A percentile compares a stretch with the other conserved stretches of the same genome.
Evolutionary conservation across 1,139 yeast species (phyloP).

Genomic region (Candida pseudocylindracea): DNA sequence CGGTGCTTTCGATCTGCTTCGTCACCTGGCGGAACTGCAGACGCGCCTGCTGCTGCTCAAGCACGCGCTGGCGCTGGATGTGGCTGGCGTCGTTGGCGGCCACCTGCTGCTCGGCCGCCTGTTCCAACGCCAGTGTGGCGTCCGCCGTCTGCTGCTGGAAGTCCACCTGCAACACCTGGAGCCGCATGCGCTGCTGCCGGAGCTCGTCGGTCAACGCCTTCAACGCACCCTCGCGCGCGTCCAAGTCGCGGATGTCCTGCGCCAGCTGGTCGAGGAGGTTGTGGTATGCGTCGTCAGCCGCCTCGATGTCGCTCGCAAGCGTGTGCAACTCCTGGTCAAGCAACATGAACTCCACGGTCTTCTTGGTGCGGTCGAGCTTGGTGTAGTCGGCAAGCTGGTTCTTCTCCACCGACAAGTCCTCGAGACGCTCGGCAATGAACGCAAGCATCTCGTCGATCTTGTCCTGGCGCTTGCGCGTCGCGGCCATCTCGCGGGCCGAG

Average conservation of each 20-base stretch:
- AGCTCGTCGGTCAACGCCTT: conserved; percentile 25
- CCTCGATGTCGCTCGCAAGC: conserved; percentile 36
- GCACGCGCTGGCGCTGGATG: too few relatives aligned
- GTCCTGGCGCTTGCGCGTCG: conserved; percentile 44
- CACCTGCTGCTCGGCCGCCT: too few relatives aligned
- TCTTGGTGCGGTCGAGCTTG: conserved; percentile 40
- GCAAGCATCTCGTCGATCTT: conserved; percentile 56
- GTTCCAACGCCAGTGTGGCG: conserved; percentile 7
- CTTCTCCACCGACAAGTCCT: conserved; percentile 66
- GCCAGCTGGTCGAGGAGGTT: conserved; percentile 22
- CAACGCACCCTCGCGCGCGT: conserved; percentile 22
- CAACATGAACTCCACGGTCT: conserved; percentile 53
- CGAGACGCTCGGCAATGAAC: conserved; percentile 48
- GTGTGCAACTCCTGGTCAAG: conserved; percentile 56
- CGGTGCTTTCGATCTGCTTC: too few relatives aligned
- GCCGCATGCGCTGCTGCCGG: conserved; percentile 2
- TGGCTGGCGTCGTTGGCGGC: too few relatives aligned
- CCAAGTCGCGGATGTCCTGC: conserved; percentile 19
- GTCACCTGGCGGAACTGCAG: too few relatives aligned
- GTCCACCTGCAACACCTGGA: conserved; percentile 17
- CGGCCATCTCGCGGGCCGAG: conserved; percentile 59
- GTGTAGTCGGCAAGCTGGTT: conserved; percentile 55
- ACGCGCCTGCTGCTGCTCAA: too few relatives aligned
- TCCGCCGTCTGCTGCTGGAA: conserved; percentile 18
- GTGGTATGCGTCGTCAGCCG: conserved; percentile 36